phyloP scores from a whole-genome alignment of 331 rosid species.

The Erythrophleum ivorense region DNA sequence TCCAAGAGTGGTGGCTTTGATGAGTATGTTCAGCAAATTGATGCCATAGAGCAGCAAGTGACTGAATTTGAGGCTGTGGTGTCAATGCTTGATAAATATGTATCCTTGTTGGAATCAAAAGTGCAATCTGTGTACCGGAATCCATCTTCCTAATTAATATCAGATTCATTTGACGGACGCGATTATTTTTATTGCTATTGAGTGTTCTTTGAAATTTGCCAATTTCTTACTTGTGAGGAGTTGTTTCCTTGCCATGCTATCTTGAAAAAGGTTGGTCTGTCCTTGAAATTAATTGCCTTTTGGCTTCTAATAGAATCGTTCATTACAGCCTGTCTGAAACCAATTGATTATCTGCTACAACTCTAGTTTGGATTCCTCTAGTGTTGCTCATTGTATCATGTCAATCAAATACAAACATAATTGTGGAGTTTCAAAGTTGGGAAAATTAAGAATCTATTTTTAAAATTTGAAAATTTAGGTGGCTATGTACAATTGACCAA shows the following conservation, averaged over 20 bases:
- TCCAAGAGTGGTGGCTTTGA: constrained; percentile 76
- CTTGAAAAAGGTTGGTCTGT: background rate
- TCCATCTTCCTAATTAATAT: constrained; percentile 36
- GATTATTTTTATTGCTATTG: background rate
- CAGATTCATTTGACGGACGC: background rate
- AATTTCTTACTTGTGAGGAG: background rate
- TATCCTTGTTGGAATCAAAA: constrained; percentile 67
- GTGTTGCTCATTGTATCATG: background rate
- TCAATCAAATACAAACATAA: background rate
- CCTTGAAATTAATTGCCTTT: background rate
- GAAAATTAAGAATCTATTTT: too few species aligned
- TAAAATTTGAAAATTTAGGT: too few species aligned
- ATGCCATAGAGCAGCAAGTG: constrained; percentile 75
- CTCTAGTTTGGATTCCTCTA: too few species aligned
- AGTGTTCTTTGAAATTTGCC: constrained; percentile 1
- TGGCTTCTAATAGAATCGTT: background rate
- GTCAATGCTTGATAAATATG: constrained; percentile 79
- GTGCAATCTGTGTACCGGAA: constrained; percentile 55
- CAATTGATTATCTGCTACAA: too few species aligned
- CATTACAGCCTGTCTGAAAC: background rate
- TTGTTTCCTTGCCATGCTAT: background rate
- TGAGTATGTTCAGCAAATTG: constrained; percentile 71
- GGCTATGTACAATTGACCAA: too few species aligned
- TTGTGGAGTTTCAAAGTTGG: background rate
- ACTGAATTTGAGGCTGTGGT: constrained; percentile 87